phyloP scores from a whole-genome alignment of 2,329 filamentous ascomycete species.

The Onygena corvina region DNA sequence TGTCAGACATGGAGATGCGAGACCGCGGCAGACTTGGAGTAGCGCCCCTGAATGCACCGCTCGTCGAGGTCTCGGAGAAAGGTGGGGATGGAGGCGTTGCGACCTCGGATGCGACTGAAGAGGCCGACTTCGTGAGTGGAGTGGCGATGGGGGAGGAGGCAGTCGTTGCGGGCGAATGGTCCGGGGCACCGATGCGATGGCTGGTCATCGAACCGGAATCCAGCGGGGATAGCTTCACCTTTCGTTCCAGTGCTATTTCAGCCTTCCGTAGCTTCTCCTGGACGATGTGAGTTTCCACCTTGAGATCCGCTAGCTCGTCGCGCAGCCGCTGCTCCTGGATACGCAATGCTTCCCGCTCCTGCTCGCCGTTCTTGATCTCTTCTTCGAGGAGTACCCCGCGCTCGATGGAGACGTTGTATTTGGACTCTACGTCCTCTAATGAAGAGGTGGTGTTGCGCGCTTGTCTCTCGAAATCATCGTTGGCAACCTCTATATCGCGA shows the following conservation, averaged over 20 bases:
- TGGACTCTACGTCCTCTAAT: slow-evolving; percentile 90
- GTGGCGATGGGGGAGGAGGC: slow-evolving; percentile 84
- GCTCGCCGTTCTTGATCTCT: slow-evolving; percentile 80
- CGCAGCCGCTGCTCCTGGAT: slow-evolving; percentile 84
- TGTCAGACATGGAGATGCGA: slow-evolving; percentile 37
- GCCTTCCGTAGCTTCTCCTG: slow-evolving; percentile 81
- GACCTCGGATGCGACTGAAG: slow-evolving; percentile 50
- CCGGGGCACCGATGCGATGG: slow-evolving; percentile 35
- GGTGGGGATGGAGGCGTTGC: slow-evolving; percentile 86
- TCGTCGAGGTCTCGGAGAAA: slow-evolving; percentile 70
- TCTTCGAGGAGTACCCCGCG: slow-evolving; percentile 86
- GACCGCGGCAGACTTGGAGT: slow-evolving; percentile 38
- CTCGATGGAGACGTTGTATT: slow-evolving; percentile 92
- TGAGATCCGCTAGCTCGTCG: slow-evolving; percentile 83
- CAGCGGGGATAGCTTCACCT: slow-evolving; percentile 32
- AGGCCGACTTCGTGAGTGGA: slow-evolving; percentile 60
- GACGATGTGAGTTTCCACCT: slow-evolving; percentile 87
- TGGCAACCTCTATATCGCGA: slow-evolving; percentile 91
- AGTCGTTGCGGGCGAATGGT: slow-evolving; percentile 66
- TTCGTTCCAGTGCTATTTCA: slow-evolving; percentile 41
- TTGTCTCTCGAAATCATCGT: slow-evolving; percentile 95
- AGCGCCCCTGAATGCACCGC: slow-evolving; percentile 44
- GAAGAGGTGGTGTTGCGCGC: slow-evolving; percentile 92
- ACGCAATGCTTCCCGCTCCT: slow-evolving; percentile 76
- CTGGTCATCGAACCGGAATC: slow-evolving; percentile 45